Percentiles rank a stretch among this genome's conserved stretches.
Conservation (phyloP, 202 grass and related monocot genomes). For the Saccharum hybrid region DNA sequence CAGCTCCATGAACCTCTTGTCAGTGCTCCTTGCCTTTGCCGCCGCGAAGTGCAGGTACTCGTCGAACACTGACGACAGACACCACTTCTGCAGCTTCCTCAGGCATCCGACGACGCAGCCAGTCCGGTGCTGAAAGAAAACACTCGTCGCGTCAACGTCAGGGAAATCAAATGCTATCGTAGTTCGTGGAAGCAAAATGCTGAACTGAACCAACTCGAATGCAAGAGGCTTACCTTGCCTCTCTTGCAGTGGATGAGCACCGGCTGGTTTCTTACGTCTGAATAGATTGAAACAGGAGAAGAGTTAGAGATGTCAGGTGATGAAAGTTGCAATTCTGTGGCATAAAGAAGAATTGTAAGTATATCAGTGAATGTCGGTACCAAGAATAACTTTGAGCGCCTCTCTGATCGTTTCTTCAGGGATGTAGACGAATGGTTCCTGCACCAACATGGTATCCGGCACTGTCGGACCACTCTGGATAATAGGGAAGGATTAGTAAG, state of each 20-base stretch:
- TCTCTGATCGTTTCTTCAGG: conserved; percentile 75
- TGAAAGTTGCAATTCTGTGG: background rate
- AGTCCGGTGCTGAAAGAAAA: conserved; percentile 79
- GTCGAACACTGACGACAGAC: conserved; percentile 77
- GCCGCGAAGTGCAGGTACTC: conserved; percentile 87
- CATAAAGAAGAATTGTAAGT: background rate
- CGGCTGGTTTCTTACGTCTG: conserved; percentile 80
- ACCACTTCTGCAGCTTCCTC: conserved; percentile 85
- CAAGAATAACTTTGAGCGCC: conserved; percentile 80
- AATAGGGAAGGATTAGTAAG: background rate
- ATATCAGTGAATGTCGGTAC: conserved; percentile 36
- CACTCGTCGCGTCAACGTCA: background rate
- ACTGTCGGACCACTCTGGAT: conserved; percentile 22
- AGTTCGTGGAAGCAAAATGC: background rate
- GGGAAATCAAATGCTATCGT: background rate
- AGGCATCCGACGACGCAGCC: conserved; percentile 89
- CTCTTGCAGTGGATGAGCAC: conserved; percentile 93
- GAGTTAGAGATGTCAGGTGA: background rate
- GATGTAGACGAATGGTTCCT: conserved; percentile 71
- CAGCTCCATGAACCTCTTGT: conserved; percentile 88
- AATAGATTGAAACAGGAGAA: conserved; percentile 22
- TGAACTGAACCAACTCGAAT: background rate
- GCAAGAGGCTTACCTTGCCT: conserved; percentile 60
- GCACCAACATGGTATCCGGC: conserved; percentile 31
- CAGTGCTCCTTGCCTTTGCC: conserved; percentile 80